Conservation (phyloP, 805 yeast species). For the Ogataea trehalophila region DNA sequence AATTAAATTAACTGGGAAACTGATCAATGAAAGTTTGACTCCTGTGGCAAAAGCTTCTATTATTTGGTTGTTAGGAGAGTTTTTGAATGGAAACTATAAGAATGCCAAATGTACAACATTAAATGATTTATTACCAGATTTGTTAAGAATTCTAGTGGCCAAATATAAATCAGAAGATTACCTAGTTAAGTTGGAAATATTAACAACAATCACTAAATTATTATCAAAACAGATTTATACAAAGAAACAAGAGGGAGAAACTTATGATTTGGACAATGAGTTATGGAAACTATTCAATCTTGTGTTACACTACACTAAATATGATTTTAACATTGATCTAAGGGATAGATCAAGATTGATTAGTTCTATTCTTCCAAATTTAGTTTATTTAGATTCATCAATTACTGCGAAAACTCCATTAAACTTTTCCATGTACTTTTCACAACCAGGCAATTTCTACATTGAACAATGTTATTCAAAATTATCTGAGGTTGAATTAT, state of each 20-base stretch:
- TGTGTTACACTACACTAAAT: conserved; percentile 59
- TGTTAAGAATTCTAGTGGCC: conserved; percentile 54
- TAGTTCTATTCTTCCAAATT: conserved; percentile 48
- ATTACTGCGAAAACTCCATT: conserved; percentile 13
- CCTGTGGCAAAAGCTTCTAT: conserved; percentile 69
- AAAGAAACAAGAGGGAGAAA: conserved; percentile 25
- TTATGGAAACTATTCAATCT: conserved; percentile 52
- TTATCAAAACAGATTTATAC: conserved; percentile 50
- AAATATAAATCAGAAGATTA: conserved; percentile 50
- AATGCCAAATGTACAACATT: conserved; percentile 12
- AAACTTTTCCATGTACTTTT: conserved; percentile 16
- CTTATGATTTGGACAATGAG: conserved; percentile 34
- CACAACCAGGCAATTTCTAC: conserved; percentile 3
- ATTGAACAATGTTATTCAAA: conserved; percentile 17
- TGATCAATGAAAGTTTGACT: conserved; percentile 17
- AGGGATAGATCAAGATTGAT: conserved; percentile 82
- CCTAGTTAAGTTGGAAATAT: conserved; percentile 62
- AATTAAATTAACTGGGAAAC: conserved; percentile 38
- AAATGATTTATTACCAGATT: conserved; percentile 63
- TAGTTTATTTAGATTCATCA: conserved; percentile 32
- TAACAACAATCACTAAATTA: conserved; percentile 71
- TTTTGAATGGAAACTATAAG: conserved; percentile 30
- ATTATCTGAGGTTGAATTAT: conserved; percentile 24
- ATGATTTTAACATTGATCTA: conserved; percentile 70
- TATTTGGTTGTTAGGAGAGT: conserved; percentile 90